Conservation (phyloP, 106 monocot genomes). For the Apostasia ramifera region DNA sequence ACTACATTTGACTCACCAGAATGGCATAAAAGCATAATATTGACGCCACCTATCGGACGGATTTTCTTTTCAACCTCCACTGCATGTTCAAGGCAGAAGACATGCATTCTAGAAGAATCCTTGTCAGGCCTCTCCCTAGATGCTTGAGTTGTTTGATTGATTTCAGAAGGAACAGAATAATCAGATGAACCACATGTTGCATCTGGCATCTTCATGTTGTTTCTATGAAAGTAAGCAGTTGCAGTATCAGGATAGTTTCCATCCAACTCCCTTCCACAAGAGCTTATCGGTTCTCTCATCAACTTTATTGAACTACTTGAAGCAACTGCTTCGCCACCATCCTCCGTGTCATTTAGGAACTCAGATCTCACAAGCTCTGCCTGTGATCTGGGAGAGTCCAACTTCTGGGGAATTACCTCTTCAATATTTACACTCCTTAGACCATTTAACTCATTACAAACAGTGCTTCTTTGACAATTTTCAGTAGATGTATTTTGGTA, state of each 20-base stretch:
- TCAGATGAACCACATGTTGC: not conserved
- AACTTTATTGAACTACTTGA: slow-evolving; percentile 6
- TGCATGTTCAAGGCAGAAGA: slow-evolving; percentile 90
- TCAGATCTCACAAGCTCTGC: not conserved
- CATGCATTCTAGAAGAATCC: slow-evolving; percentile 82
- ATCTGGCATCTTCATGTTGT: slow-evolving; percentile 3
- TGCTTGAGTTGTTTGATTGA: slow-evolving; percentile 15
- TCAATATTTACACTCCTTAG: slow-evolving; percentile 2
- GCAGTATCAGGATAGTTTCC: slow-evolving; percentile 11
- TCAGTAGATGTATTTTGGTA: slow-evolving; percentile 6
- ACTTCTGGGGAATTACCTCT: slow-evolving; percentile 5
- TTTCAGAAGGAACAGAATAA: not conserved
- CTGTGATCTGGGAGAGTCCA: slow-evolving; percentile 5
- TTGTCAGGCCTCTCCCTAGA: slow-evolving; percentile 33
- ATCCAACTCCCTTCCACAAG: slow-evolving; percentile 5
- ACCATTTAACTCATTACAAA: slow-evolving; percentile 9
- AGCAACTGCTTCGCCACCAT: not conserved
- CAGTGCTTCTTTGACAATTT: not conserved
- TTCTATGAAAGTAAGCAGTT: slow-evolving; percentile 2
- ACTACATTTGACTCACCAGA: slow-evolving; percentile 39
- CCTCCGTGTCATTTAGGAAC: not conserved
- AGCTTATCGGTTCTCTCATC: not conserved
- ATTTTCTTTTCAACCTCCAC: slow-evolving; percentile 63
- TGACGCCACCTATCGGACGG: slow-evolving; percentile 43
- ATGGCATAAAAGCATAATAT: slow-evolving; percentile 70